Evolutionary conservation across 2,329 filamentous ascomycete species (phyloP).

Genomic region (Penicillium hesseltinei): DNA sequence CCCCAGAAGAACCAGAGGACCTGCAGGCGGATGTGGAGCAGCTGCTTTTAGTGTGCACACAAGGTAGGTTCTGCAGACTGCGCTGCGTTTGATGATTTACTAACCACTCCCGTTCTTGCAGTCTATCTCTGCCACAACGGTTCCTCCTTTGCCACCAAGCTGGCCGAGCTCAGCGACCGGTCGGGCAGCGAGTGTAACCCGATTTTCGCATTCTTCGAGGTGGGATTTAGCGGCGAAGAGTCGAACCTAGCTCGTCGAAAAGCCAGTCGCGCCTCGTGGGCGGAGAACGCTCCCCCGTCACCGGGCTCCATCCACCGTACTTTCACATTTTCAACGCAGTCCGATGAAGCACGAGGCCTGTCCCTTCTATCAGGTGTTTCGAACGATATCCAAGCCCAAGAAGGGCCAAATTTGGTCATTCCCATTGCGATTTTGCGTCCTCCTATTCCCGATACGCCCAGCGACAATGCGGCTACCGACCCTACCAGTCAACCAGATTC

Average conservation of each 20-base stretch:
- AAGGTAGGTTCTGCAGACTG: slow-evolving; percentile 44
- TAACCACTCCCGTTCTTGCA: slow-evolving; percentile 28
- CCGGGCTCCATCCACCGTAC: slow-evolving; percentile 35
- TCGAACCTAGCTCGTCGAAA: slow-evolving; percentile 34
- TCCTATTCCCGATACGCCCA: slow-evolving; percentile 19
- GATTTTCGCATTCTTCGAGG: slow-evolving; percentile 57
- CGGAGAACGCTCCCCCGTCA: slow-evolving; percentile 32
- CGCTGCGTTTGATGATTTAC: slow-evolving; percentile 1
- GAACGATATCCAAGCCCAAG: slow-evolving; percentile 51
- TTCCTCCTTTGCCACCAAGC: slow-evolving; percentile 52
- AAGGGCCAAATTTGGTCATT: slow-evolving; percentile 49
- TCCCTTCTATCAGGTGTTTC: slow-evolving; percentile 49
- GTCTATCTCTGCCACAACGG: slow-evolving; percentile 56
- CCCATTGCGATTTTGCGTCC: slow-evolving; percentile 49
- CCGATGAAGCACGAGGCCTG: slow-evolving; percentile 49
- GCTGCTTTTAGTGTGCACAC: slow-evolving; percentile 52
- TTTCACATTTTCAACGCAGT: slow-evolving; percentile 45
- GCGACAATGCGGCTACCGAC: slow-evolving; percentile 10
- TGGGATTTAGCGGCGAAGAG: slow-evolving; percentile 44
- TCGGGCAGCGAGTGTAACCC: slow-evolving; percentile 49
- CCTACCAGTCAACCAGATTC: slow-evolving; percentile 23
- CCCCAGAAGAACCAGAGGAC: slow-evolving; percentile 43
- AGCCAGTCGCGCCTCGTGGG: slow-evolving; percentile 31
- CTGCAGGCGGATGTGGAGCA: slow-evolving; percentile 50
- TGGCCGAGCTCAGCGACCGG: slow-evolving; percentile 52